Evolutionary conservation across 2,329 filamentous ascomycete species (phyloP).

Genomic region (Trichophyton mentagrophytes): DNA sequence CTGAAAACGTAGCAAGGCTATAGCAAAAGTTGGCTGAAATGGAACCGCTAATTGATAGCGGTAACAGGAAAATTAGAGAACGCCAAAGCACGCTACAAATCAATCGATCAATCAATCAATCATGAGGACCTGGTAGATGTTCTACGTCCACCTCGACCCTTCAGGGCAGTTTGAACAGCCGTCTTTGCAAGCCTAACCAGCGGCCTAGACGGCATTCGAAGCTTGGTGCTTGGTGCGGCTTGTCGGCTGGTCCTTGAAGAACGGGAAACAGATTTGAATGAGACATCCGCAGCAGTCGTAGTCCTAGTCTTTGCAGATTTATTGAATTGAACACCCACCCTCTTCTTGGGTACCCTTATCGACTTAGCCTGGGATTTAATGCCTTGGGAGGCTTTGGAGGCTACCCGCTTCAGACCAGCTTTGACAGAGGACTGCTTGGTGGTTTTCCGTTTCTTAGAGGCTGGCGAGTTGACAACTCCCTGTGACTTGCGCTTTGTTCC

Average conservation of each 20-base stretch:
- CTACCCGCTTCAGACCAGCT: slow-evolving; percentile 22
- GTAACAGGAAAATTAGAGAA: neutral
- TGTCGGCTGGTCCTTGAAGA: neutral
- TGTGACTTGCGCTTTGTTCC: slow-evolving; percentile 26
- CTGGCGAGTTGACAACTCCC: slow-evolving; percentile 17
- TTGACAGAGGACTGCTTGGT: slow-evolving; percentile 19
- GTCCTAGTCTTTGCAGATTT: neutral
- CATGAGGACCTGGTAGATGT: neutral
- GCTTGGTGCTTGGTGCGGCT: neutral
- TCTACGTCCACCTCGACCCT: neutral
- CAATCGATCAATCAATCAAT: neutral
- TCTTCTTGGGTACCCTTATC: neutral
- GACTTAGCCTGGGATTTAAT: slow-evolving; percentile 1
- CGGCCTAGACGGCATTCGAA: slow-evolving; percentile 9
- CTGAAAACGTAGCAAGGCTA: neutral
- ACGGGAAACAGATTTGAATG: neutral
- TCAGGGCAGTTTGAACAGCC: neutral
- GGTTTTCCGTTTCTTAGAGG: slow-evolving; percentile 21
- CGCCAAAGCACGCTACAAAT: neutral
- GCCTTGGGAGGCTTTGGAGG: slow-evolving; percentile 15
- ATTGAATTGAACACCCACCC: slow-evolving; percentile 4
- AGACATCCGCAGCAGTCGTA: neutral
- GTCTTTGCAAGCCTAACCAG: neutral
- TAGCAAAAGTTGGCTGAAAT: neutral
- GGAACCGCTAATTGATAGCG: neutral